Evolutionary conservation across 495 filamentous ascomycete species (phyloP).

Genomic region (Xylaria longipes): DNA sequence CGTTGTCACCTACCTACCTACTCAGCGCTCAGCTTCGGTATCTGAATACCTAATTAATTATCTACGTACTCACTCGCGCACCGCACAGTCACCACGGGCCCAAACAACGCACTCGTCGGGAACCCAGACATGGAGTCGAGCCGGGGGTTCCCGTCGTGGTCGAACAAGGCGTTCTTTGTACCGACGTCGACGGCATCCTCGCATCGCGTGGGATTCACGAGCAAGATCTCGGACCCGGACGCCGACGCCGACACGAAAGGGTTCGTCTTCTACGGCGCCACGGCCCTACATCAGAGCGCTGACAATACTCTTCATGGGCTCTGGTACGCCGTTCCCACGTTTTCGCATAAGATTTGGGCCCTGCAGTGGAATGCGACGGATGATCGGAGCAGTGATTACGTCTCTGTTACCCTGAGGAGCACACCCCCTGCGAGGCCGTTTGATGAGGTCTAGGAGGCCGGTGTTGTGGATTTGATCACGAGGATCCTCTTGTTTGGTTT

Average conservation of each 20-base stretch:
- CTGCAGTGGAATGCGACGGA: conserved; percentile 18
- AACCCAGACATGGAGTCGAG: conserved; percentile 7
- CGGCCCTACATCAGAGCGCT: conserved; percentile 6
- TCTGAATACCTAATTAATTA: background rate
- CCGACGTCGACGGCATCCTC: background rate
- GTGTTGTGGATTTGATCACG: background rate
- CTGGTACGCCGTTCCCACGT: conserved; percentile 11
- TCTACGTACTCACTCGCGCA: background rate
- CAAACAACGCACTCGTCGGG: background rate
- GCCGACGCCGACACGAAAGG: background rate
- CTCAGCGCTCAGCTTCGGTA: too few species aligned
- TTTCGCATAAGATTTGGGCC: conserved; percentile 5
- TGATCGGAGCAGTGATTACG: background rate
- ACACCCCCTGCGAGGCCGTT: conserved; percentile 6
- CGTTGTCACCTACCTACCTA: too few species aligned
- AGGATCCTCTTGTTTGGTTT: background rate
- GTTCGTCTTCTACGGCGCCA: conserved; percentile 21
- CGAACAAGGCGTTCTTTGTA: conserved; percentile 19
- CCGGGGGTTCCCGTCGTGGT: background rate
- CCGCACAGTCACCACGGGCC: background rate
- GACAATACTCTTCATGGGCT: conserved; percentile 1
- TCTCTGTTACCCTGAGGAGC: conserved; percentile 7
- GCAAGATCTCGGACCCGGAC: background rate
- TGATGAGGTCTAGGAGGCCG: background rate
- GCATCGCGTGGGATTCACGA: conserved; percentile 19